phyloP scores from a whole-genome alignment of 2,329 filamentous ascomycete genomes.

The Aspergillus jensenii region DNA sequence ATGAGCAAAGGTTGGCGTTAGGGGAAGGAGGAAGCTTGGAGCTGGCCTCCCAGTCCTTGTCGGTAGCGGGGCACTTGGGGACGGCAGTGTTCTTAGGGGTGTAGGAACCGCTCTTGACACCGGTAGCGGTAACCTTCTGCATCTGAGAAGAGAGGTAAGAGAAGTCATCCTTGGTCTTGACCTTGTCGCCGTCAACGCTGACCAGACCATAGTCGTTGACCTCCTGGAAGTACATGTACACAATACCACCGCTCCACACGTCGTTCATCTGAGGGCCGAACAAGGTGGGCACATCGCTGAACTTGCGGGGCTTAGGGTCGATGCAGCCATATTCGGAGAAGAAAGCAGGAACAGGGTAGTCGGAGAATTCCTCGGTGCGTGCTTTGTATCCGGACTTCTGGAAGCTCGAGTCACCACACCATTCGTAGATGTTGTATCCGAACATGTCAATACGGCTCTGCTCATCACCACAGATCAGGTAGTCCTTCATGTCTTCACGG shows the following conservation, averaged over 20 bases:
- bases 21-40: conserved; percentile 76
- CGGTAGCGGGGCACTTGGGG: conserved; percentile 68
- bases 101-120: conserved; percentile 68
- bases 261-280: conserved; percentile 77
- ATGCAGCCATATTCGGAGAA: conserved; percentile 99
- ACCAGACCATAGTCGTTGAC: conserved; percentile 72
- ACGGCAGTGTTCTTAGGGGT: conserved; percentile 68
- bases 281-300: conserved; percentile 80
- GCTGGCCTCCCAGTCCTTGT: conserved; percentile 66
- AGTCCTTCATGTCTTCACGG: conserved; percentile 77
- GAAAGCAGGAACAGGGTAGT: conserved; percentile 93
- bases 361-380: conserved; percentile 80
- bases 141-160: conserved; percentile 69
- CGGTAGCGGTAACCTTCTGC: conserved; percentile 64
- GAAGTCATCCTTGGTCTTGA: conserved; percentile 73
- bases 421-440: conserved; percentile 99
- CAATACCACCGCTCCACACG: conserved; percentile 93
- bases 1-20: conserved; percentile 75
- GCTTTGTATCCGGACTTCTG: conserved; percentile 73
- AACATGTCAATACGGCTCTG: conserved; percentile 84
- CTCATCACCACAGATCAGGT: conserved; percentile 84
- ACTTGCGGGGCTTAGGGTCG: conserved; percentile 67
- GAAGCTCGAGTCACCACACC: conserved; percentile 87
- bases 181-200: conserved; percentile 65
- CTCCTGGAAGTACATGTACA: conserved; percentile 98